Evolutionary conservation across 164 flowering plant species (phyloP), one percentile per base, ranked within the genome.

Genomic region (Liriodendron chinense): DNA sequence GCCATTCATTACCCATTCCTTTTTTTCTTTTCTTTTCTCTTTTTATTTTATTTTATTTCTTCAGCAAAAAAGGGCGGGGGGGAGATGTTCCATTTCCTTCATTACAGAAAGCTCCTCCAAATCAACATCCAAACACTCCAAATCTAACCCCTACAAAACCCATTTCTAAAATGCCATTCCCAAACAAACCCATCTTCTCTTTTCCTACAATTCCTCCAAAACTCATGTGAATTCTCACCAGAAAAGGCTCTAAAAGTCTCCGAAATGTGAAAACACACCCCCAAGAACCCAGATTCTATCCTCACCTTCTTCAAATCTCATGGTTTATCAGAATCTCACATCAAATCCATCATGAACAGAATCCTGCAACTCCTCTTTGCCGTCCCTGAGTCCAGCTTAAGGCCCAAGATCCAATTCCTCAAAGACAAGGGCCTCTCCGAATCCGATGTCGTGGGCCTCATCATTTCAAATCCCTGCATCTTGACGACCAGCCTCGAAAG

Each of bases 191-290:
- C 23, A 53, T 47, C 66, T 13, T 75, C 82, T 7, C 76, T 76
- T 20, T 64, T 64, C 0, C 79, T 80, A 4, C 74, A 79, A 25
- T 80, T 80, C 75, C 76, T 83, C 74, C 68, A 74, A 1, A 62
- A 78, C 71, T 16, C 73, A 48, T 69, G 67, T 70, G 82, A 78
- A 47, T 61, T 80, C 2, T 72, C 82, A 3, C 65, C 65, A 12
- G 67, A 72, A 65, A 12, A 21, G 10, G 82, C 86, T 47, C 18
- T 66, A 3, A 65, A 76, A 21, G 79, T 74, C 14, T 77, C 79
- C 73, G 70, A 70, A 59, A 14, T 14, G 13, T 12, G 78, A 47
- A n/a, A 49, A 10, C 63, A 70, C 5, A 67, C 63, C 65, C 48
- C 78, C 13, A 56, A 68, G 8, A 72, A 69, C 23, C 76, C 78